Conservation (phyloP, 768 basidiomycete genomes). For the Rhizopogon vulgaris region DNA sequence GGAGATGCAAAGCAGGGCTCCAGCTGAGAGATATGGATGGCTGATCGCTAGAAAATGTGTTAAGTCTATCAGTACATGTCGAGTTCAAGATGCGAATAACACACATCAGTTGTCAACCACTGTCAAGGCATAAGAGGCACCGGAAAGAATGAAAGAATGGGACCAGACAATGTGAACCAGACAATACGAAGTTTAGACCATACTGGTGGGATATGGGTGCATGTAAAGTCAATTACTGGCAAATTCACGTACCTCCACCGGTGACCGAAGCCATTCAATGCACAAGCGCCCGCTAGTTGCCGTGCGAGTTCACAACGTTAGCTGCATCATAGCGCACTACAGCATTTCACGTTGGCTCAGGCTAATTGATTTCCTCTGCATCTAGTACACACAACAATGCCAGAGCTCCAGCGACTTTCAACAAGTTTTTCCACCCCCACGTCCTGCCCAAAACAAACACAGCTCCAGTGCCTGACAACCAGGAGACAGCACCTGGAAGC, state of each 20-base stretch:
- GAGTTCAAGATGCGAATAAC: no score
- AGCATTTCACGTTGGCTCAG: no score
- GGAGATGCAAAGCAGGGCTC: not conserved
- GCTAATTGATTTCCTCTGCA: not conserved
- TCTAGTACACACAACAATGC: not conserved
- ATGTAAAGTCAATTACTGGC: no score
- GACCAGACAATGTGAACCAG: not conserved
- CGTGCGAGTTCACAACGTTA: no score
- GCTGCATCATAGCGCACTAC: no score
- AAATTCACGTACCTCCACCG: no score
- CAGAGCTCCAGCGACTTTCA: not conserved
- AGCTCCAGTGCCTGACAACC: not conserved
- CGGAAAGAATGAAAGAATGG: not conserved
- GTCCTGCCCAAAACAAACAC: not conserved
- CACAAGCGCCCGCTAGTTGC: no score
- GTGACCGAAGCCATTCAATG: no score
- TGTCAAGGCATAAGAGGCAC: not conserved
- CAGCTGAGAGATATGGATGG: not conserved
- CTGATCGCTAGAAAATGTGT: not conserved
- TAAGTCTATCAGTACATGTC: no score
- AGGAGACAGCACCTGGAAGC: not conserved
- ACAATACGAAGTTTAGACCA: not conserved
- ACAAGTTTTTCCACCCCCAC: not conserved
- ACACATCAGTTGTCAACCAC: no score
- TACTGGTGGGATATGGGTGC: no score